These are phyloP conservation scores for Nepenthes mirabilis DNA, from an alignment of 148 eudicot genomes.

Conservation along the genomic window DNA sequence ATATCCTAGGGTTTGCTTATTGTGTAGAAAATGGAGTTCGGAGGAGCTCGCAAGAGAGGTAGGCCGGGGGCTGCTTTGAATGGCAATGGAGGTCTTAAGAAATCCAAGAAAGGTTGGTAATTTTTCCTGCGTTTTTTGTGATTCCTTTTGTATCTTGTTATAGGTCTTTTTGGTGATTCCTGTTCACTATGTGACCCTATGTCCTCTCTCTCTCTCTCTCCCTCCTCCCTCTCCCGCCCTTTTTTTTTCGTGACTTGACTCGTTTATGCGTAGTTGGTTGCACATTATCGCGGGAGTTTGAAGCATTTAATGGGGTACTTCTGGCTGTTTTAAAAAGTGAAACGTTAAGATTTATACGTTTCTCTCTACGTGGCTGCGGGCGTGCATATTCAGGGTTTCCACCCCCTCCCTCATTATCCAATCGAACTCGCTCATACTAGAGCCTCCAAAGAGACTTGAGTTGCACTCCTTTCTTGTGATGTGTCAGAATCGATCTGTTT, in stretches of 20 bases:
- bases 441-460: no score
- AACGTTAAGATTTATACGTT: background rate
- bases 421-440: background rate
- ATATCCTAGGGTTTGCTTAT: background rate
- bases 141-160: background rate
- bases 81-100: slow-evolving; percentile 57
- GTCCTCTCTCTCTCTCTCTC: background rate
- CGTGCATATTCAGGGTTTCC: background rate
- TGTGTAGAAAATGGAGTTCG: slow-evolving; percentile 36
- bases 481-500: no score
- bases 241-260: background rate
- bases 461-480: no score
- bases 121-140: background rate
- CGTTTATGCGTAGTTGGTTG: background rate
- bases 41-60: slow-evolving; percentile 50
- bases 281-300: background rate
- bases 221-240: background rate
- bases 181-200: background rate
- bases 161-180: background rate
- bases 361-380: background rate
- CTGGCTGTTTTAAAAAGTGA: no score
- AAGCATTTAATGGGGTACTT: background rate
- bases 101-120: slow-evolving; percentile 41
- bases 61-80: slow-evolving; percentile 27
- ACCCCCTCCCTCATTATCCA: background rate